Percentiles rank a stretch among this genome's conserved stretches.
These are phyloP conservation scores for Leucoagaricus sp. DNA, from an alignment of 1,284 basidiomycete species.

Conservation along the genomic window DNA sequence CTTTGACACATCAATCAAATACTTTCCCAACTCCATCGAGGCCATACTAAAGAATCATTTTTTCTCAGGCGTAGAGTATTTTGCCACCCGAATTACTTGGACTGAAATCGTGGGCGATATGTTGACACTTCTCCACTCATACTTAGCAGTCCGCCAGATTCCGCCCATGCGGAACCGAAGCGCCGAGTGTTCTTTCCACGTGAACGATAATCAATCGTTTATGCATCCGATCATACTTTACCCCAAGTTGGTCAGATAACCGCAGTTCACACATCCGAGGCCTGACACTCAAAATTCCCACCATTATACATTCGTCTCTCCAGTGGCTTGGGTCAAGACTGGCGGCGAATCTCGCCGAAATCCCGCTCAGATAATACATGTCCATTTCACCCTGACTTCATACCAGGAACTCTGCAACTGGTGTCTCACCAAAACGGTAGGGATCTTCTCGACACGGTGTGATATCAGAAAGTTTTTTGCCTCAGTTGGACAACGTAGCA, in stretches of 20 bases:
- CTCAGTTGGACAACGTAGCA: background rate
- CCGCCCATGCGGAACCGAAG: slow-evolving; percentile 6
- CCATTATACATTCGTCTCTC: background rate
- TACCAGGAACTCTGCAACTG: no score
- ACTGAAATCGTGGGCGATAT: background rate
- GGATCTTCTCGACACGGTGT: background rate
- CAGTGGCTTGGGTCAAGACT: no score
- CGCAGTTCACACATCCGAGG: background rate
- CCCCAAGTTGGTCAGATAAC: background rate
- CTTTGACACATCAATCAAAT: background rate
- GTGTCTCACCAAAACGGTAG: background rate
- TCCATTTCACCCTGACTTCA: no score
- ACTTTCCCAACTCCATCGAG: background rate
- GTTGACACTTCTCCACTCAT: background rate
- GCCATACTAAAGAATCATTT: background rate
- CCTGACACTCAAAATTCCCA: no score
- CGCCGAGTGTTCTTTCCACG: background rate
- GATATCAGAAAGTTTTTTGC: background rate
- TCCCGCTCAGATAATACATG: no score
- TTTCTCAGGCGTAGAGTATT: background rate
- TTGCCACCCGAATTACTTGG: background rate
- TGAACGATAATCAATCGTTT: slow-evolving; percentile 2
- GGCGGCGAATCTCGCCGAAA: no score
- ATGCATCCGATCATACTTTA: background rate
- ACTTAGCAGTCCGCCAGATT: background rate